These are phyloP conservation scores for Daphne laureola DNA, from an alignment of 441 rosid species.

Conservation along the genomic window DNA sequence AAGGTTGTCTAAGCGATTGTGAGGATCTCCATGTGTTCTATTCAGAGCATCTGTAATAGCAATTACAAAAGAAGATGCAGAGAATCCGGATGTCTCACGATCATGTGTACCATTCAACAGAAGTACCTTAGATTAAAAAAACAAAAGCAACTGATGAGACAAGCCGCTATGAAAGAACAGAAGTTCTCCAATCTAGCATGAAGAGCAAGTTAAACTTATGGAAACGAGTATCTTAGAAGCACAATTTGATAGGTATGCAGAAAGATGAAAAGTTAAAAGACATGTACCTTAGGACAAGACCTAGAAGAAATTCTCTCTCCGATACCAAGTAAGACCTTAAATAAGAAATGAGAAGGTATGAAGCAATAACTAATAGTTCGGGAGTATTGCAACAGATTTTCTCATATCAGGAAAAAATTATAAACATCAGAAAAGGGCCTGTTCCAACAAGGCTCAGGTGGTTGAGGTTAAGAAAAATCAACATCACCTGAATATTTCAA, in stretches of 20 bases:
- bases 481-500: too few relatives aligned
- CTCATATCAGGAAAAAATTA: too few relatives aligned
- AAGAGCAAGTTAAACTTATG: background rate
- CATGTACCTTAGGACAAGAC: constrained; percentile 72
- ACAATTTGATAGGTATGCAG: background rate
- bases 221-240: background rate
- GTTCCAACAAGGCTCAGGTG: too few relatives aligned
- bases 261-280: background rate
- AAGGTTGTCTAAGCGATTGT: constrained; percentile 47
- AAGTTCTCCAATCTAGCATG: too few relatives aligned
- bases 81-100: constrained; percentile 72
- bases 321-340: constrained; percentile 80
- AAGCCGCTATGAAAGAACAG: background rate
- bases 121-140: constrained; percentile 43
- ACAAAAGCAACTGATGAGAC: constrained; percentile 10
- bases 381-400: too few relatives aligned
- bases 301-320: constrained; percentile 84
- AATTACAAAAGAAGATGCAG: constrained; percentile 75
- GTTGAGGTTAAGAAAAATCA: too few relatives aligned
- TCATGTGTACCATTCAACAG: constrained; percentile 76
- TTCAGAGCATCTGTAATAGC: constrained; percentile 81
- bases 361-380: background rate
- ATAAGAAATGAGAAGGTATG: constrained; percentile 5
- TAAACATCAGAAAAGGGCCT: too few relatives aligned
- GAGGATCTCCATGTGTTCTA: constrained; percentile 69